Base-by-base conservation (phyloP, 495 filamentous ascomycete genomes). In the Talaromyces ruber region DNA sequence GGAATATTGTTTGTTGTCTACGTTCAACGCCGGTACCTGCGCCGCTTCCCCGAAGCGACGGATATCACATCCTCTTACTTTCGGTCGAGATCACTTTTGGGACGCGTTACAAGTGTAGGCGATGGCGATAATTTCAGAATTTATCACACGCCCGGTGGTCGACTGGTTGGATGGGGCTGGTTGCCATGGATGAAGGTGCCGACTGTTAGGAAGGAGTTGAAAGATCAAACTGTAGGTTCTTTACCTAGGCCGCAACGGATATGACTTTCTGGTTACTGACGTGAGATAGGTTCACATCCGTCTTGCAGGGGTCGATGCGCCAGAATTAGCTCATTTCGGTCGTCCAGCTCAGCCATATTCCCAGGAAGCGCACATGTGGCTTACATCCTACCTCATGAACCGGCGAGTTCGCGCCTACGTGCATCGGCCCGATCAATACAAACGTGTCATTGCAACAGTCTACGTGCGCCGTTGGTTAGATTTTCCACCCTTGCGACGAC, bases 111-210 rank as follows among this genome's bases (percentile, higher is more conserved):
- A 28, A 92, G 89, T 64, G 94, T 98, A 25, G 95, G 95, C 55
- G 94, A 98, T 78, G 95, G 91, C 0, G 94, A 98, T 69, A 92
- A 92, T 64, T 97, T 98, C 71, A 85, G 92, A 58, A 71, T 98
- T 8, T 98, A 88, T 71, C 94, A 98, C 73, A 97, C 92, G 0
- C 94, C 94, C 0, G 94, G 95, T 12, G 94, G 94, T 12, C 78
- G 90, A 54, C 68, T 93, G 21, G 80, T 87, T 12, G 94, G 94
- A 56, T 98, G 95, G 95, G 92, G 87, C 12, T 97, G 91, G 92
- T 68, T 95, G 59, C 86, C 84, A 0, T 82, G 87, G 73, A 85
- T 91, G 65, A 85, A 74, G 53, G 83, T 96, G 2, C 91, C 92
- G 2, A 82, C 64, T 9, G 82, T 77, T 55, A 88, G 79, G 70